Evolutionary conservation across 1,284 basidiomycete genomes (phyloP).

Genomic region (Cryptococcus sp.): DNA sequence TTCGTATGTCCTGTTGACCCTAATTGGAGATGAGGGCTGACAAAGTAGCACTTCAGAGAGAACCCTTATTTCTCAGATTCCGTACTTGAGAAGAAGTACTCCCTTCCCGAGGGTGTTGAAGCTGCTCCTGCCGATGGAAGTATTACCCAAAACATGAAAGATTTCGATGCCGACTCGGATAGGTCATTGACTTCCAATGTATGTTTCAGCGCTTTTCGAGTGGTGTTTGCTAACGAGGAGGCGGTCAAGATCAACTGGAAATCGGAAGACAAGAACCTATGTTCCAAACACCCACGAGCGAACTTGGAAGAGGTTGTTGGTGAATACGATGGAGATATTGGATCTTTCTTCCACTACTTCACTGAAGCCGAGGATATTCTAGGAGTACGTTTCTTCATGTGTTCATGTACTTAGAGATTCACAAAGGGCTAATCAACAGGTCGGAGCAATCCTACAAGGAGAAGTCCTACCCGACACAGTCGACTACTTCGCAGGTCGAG

Average conservation of each 20-base stretch:
- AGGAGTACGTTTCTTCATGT: constrained; percentile 16
- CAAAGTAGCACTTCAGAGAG: constrained; percentile 39
- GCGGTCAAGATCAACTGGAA: constrained; percentile 50
- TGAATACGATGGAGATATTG: constrained; percentile 46
- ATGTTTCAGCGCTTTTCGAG: too few relatives aligned
- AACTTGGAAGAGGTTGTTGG: constrained; percentile 20
- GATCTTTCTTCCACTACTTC: constrained; percentile 52
- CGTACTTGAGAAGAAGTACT: constrained; percentile 40
- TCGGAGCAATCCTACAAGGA: constrained; percentile 25
- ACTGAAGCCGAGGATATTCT: constrained; percentile 40
- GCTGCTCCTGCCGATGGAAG: constrained; percentile 30
- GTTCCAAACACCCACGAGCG: constrained; percentile 46
- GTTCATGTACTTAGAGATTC: neutral
- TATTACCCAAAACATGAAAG: constrained; percentile 32
- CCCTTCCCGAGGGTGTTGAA: constrained; percentile 21
- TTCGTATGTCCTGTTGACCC: constrained; percentile 32
- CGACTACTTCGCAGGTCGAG: constrained; percentile 36
- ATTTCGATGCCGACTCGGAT: constrained; percentile 19
- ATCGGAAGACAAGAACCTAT: constrained; percentile 49
- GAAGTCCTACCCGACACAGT: constrained; percentile 40
- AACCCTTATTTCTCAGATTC: constrained; percentile 48
- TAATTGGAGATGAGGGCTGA: constrained; percentile 2
- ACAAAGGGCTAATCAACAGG: constrained; percentile 6
- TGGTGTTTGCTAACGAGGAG: constrained; percentile 12
- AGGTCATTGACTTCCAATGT: too few relatives aligned